These are phyloP conservation scores for Phytophthora lateralis DNA, from an alignment of 352 stramenopile species.

Conservation along the genomic window DNA sequence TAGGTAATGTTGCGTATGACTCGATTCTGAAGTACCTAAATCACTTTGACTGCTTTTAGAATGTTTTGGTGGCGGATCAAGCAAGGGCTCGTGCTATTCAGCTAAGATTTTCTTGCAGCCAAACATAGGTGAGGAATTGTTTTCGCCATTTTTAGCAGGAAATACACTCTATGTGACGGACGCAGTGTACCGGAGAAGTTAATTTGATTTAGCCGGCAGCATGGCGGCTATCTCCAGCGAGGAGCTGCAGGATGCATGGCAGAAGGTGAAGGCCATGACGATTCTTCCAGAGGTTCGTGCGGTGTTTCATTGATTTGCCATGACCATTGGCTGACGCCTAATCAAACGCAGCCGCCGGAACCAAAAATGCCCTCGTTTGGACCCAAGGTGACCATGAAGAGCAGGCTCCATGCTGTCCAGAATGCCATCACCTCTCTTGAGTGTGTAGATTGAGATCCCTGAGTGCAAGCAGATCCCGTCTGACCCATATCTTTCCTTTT, in stretches of 20 bases:
- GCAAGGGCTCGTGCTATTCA: neutral
- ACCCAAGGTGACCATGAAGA: slow-evolving; percentile 65
- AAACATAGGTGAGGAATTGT: slow-evolving; percentile 10
- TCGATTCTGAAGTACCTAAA: slow-evolving; percentile 34
- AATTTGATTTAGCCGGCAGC: slow-evolving; percentile 3
- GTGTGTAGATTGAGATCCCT: slow-evolving; percentile 31
- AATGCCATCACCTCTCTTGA: slow-evolving; percentile 73
- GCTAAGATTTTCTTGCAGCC: neutral
- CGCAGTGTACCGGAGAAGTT: neutral
- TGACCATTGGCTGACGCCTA: neutral
- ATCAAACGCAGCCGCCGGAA: slow-evolving; percentile 45
- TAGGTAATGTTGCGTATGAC: slow-evolving; percentile 34
- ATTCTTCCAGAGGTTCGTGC: slow-evolving; percentile 52
- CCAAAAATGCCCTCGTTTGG: slow-evolving; percentile 67
- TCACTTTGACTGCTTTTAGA: slow-evolving; percentile 14
- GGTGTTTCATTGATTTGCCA: neutral
- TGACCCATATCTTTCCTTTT: neutral
- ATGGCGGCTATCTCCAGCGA: slow-evolving; percentile 70
- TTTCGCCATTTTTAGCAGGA: slow-evolving; percentile 22
- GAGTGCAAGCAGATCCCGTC: neutral
- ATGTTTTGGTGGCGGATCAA: too few species aligned
- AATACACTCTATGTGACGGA: neutral
- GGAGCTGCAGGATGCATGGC: slow-evolving; percentile 70
- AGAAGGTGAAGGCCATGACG: slow-evolving; percentile 68
- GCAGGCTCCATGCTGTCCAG: slow-evolving; percentile 61